Evolutionary conservation across 352 stramenopile genomes (phyloP).

Genomic region (Phytophthora cryptogea): DNA sequence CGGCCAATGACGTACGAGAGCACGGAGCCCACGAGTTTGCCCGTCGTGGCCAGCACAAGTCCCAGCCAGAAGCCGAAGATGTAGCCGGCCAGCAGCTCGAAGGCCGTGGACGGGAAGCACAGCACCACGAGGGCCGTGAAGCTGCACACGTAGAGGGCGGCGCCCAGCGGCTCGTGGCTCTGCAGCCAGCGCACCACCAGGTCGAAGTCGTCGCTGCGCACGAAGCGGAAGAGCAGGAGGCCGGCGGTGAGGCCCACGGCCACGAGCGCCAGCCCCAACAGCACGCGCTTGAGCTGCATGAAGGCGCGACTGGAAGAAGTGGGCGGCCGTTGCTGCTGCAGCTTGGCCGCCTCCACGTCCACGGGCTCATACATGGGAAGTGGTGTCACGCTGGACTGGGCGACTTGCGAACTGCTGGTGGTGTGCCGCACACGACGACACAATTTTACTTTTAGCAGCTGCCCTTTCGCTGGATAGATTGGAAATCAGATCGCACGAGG

Average conservation of each 20-base stretch:
- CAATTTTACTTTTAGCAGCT: too few species aligned
- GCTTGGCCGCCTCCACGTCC: conserved; percentile 23
- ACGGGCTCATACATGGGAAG: conserved; percentile 35
- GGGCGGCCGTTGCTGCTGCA: conserved; percentile 5
- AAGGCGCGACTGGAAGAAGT: neutral
- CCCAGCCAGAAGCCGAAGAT: conserved; percentile 82
- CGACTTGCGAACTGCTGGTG: conserved; percentile 12
- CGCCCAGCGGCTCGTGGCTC: conserved; percentile 44
- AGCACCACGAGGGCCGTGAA: conserved; percentile 61
- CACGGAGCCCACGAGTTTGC: conserved; percentile 73
- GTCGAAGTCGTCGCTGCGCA: conserved; percentile 53
- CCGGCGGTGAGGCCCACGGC: conserved; percentile 28
- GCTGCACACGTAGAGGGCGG: conserved; percentile 44
- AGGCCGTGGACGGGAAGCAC: conserved; percentile 77
- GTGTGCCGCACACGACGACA: neutral
- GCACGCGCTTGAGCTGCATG: conserved; percentile 22
- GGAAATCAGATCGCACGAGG: too few species aligned
- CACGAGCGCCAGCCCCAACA: conserved; percentile 20
- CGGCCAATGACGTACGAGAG: conserved; percentile 73
- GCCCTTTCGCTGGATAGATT: too few species aligned
- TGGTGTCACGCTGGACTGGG: conserved; percentile 11
- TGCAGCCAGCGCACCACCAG: conserved; percentile 57
- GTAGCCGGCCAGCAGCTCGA: conserved; percentile 79
- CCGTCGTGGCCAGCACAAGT: conserved; percentile 56
- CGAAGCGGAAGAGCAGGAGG: conserved; percentile 41